These are phyloP conservation scores for Vitellaria paradoxa DNA, from an alignment of 179 eudicot genomes.

Conservation along the genomic window DNA sequence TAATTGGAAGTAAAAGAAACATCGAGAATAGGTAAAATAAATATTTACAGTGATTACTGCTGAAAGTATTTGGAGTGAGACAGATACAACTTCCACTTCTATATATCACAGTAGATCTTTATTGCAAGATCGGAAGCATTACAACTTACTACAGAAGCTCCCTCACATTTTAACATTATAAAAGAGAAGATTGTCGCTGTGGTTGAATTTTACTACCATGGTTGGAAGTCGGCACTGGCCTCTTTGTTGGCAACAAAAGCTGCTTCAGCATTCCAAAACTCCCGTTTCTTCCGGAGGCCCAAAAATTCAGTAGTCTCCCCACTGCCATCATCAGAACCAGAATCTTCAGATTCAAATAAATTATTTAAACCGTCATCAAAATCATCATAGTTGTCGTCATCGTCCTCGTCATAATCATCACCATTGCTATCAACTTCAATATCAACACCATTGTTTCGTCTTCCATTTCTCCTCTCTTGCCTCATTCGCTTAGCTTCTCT, in stretches of 20 bases:
- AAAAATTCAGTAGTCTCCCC: constrained; percentile 24
- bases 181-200: not conserved
- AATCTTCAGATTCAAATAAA: constrained; percentile 54
- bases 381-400: constrained; percentile 25
- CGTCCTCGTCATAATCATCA: constrained; percentile 14
- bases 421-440: not conserved
- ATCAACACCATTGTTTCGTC: constrained; percentile 5
- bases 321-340: constrained; percentile 28
- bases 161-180: not conserved
- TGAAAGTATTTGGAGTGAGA: too few relatives aligned
- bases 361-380: constrained; percentile 57
- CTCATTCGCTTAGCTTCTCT: constrained; percentile 74
- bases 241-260: constrained; percentile 11
- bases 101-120: too few relatives aligned
- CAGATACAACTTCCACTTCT: too few relatives aligned
- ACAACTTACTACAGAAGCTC: not conserved
- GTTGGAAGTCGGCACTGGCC: constrained; percentile 30
- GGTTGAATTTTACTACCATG: constrained; percentile 43
- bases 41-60: too few relatives aligned
- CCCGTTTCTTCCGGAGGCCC: constrained; percentile 22
- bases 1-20: too few relatives aligned
- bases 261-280: constrained; percentile 52
- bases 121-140: not conserved
- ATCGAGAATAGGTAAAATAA: too few relatives aligned
- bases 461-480: constrained; percentile 45